A percentile compares a stretch with the other conserved stretches of the same genome.
These are phyloP conservation scores for Isatis tinctoria DNA, from an alignment of 345 rosid genomes.

Conservation along the genomic window DNA sequence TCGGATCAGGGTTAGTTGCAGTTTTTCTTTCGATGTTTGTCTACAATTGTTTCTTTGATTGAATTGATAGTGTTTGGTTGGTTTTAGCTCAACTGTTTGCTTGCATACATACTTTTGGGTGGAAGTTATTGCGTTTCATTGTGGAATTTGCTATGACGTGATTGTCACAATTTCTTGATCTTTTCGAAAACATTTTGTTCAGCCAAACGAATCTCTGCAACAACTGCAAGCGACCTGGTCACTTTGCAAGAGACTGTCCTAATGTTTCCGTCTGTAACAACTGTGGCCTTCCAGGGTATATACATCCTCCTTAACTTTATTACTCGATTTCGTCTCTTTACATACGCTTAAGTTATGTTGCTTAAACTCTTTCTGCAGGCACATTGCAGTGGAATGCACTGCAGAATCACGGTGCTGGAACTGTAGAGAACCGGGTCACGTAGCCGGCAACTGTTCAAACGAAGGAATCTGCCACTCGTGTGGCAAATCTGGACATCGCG, in stretches of 20 bases:
- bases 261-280: slow-evolving; percentile 97
- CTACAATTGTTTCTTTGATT: neutral
- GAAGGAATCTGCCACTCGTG: slow-evolving; percentile 98
- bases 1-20: neutral
- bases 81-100: slow-evolving; percentile 1
- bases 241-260: slow-evolving; percentile 93
- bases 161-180: slow-evolving; percentile 6
- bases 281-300: slow-evolving; percentile 95
- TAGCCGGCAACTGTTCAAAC: slow-evolving; percentile 76
- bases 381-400: slow-evolving; percentile 91
- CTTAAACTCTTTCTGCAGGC: slow-evolving; percentile 44
- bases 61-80: neutral
- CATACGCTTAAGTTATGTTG: neutral
- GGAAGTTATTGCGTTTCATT: neutral
- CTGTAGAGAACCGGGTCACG: slow-evolving; percentile 92
- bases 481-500: slow-evolving; percentile 94
- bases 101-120: neutral
- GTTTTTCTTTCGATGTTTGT: neutral
- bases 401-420: slow-evolving; percentile 92
- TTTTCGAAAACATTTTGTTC: slow-evolving; percentile 32
- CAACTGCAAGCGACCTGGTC: slow-evolving; percentile 97
- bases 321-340: neutral
- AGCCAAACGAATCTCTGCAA: slow-evolving; percentile 92
- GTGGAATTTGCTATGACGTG: neutral
- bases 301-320: neutral